phyloP scores from a whole-genome alignment of 192 early-diverging fungal genomes.

The Coemansia guatemalensis region DNA sequence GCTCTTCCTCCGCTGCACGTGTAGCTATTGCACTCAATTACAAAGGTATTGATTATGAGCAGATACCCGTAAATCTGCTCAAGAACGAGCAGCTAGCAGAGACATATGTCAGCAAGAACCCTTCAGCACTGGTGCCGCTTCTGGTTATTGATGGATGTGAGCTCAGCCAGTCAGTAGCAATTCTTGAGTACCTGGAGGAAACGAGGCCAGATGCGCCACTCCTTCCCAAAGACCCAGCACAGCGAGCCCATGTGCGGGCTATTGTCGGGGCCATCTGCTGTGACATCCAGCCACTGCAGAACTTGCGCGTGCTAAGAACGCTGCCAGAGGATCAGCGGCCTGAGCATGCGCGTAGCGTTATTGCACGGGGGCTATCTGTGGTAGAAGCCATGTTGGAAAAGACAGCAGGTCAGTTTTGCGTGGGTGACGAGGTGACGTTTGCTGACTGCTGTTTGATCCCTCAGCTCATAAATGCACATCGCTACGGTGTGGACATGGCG shows the following conservation, averaged over 20 bases:
- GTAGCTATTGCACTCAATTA: slow-evolving; percentile 71
- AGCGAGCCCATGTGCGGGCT: slow-evolving; percentile 67
- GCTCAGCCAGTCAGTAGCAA: slow-evolving; percentile 71
- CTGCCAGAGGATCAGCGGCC: slow-evolving; percentile 55
- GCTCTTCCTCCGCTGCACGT: slow-evolving; percentile 74
- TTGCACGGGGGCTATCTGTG: slow-evolving; percentile 62
- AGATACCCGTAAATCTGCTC: slow-evolving; percentile 65
- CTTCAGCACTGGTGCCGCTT: slow-evolving; percentile 66
- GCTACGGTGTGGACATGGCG: slow-evolving; percentile 74
- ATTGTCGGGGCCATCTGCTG: slow-evolving; percentile 69
- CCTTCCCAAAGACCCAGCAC: slow-evolving; percentile 68
- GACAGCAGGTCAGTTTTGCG: slow-evolving; percentile 70
- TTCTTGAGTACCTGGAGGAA: slow-evolving; percentile 91
- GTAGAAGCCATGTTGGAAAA: slow-evolving; percentile 66
- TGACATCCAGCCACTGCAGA: slow-evolving; percentile 89
- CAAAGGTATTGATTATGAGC: slow-evolving; percentile 76
- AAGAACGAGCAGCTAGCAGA: slow-evolving; percentile 68
- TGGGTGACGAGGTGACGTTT: slow-evolving; percentile 78
- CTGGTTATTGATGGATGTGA: slow-evolving; percentile 59
- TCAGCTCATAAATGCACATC: slow-evolving; percentile 73
- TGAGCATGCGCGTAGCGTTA: slow-evolving; percentile 50
- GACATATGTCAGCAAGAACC: slow-evolving; percentile 66
- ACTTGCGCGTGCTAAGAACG: slow-evolving; percentile 69
- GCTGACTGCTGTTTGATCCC: slow-evolving; percentile 82
- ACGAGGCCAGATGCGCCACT: slow-evolving; percentile 62